A percentile compares a stretch with the other conserved stretches of the same genome.
phyloP scores from a whole-genome alignment of 768 basidiomycete species.

The Lyophyllum atratum region DNA sequence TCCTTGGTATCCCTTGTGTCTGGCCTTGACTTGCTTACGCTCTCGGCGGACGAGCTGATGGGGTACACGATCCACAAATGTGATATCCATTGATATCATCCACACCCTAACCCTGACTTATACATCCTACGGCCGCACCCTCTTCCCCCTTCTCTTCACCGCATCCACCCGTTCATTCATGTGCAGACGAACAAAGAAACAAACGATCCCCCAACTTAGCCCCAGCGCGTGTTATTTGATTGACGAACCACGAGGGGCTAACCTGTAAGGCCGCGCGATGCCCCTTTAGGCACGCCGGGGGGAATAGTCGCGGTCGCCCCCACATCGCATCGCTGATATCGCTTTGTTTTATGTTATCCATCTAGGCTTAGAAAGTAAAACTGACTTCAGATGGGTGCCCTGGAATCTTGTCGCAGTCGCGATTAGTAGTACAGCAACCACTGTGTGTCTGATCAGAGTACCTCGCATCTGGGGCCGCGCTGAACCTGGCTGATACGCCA shows the following conservation, averaged over 20 bases:
- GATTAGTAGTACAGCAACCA: not conserved
- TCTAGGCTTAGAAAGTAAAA: not conserved
- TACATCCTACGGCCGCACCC: not conserved
- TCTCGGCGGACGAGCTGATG: not conserved
- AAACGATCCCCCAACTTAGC: slow-evolving; percentile 3
- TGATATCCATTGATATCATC: not conserved
- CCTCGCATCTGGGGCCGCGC: not conserved
- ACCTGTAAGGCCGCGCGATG: not conserved
- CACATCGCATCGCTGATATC: not conserved
- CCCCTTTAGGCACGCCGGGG: slow-evolving; percentile 11
- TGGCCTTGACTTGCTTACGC: not conserved
- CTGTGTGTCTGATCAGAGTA: not conserved
- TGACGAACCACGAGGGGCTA: not conserved
- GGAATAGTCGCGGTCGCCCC: not conserved
- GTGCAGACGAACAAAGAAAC: not conserved
- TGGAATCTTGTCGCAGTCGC: not conserved
- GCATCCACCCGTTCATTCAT: not conserved
- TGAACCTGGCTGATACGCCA: not conserved
- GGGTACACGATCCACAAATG: not conserved
- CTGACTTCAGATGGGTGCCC: not conserved
- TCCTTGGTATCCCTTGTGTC: not conserved
- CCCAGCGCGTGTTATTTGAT: slow-evolving; percentile 14
- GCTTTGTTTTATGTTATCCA: not conserved
- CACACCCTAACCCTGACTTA: not conserved
- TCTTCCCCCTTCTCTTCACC: not conserved